Evolutionary conservation across 495 filamentous ascomycete species (phyloP).

Genomic region (Polyplosphaeria fusca): DNA sequence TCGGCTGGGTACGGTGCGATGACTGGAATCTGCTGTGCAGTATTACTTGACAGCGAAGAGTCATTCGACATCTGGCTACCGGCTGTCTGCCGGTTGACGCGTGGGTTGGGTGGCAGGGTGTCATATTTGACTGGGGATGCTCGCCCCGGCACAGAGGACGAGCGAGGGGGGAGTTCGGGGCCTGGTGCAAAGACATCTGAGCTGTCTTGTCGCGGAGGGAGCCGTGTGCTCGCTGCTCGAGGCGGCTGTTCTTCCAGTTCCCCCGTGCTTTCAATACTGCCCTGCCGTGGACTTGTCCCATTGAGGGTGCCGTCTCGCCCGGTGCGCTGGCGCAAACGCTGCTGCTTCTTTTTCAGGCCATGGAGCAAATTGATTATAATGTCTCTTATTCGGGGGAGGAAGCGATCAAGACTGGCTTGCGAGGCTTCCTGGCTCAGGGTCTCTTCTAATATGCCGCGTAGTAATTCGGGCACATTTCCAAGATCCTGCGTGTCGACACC

Average conservation of each 20-base stretch:
- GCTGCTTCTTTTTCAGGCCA: constrained; percentile 93
- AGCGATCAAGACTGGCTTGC: constrained; percentile 83
- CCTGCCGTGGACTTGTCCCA: constrained; percentile 51
- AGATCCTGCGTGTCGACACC: constrained; percentile 91
- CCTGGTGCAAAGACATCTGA: constrained; percentile 49
- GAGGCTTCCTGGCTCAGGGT: constrained; percentile 96
- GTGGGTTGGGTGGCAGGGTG: constrained; percentile 36
- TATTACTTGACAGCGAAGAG: constrained; percentile 63
- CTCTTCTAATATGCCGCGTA: constrained; percentile 88
- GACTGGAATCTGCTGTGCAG: constrained; percentile 66
- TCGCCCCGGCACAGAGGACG: constrained; percentile 43
- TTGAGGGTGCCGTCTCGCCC: constrained; percentile 56
- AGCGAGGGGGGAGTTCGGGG: constrained; percentile 46
- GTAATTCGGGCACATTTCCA: constrained; percentile 87
- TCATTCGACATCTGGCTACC: constrained; percentile 42
- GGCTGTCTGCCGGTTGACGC: constrained; percentile 47
- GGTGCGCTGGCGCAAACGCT: constrained; percentile 78
- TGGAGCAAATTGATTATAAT: constrained; percentile 98
- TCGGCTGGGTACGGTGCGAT: constrained; percentile 62
- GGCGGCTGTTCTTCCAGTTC: constrained; percentile 55
- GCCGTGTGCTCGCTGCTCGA: constrained; percentile 35
- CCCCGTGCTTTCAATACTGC: constrained; percentile 62
- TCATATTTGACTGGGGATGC: constrained; percentile 37
- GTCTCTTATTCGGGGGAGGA: constrained; percentile 87
- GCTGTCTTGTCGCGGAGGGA: constrained; percentile 49